Evolutionary conservation across 2,329 filamentous ascomycete genomes (phyloP).

Genomic region (Chrysoporthe deuterocubensis): DNA sequence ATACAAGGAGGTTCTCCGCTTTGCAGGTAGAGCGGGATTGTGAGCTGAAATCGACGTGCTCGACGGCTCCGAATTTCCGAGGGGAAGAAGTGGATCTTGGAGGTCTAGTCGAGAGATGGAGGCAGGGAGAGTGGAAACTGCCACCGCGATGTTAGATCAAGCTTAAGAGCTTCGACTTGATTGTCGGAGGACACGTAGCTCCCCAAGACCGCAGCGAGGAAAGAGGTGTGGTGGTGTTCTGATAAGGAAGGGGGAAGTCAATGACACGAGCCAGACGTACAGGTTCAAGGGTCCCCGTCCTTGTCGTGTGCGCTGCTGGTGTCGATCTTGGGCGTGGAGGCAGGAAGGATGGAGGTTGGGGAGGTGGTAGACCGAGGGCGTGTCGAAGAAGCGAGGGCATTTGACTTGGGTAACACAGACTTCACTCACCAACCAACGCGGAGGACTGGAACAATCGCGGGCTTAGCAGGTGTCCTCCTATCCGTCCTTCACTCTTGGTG

Average conservation of each 20-base stretch:
- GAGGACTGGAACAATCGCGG: neutral
- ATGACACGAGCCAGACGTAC: neutral
- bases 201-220: conserved; percentile 9
- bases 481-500: neutral
- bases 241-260: conserved; percentile 18
- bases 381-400: neutral
- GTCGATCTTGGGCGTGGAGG: neutral
- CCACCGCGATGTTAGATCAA: conserved; percentile 22
- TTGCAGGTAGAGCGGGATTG: conserved; percentile 15
- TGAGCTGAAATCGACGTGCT: conserved; percentile 6
- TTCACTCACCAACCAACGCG: conserved; percentile 1
- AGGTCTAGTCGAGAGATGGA: conserved; percentile 6
- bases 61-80: conserved; percentile 3
- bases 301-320: neutral
- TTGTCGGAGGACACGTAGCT: neutral
- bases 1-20: conserved; percentile 1
- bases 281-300: neutral
- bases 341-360: neutral
- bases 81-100: conserved; percentile 1
- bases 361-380: neutral
- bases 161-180: neutral
- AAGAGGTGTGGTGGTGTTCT: conserved; percentile 10
- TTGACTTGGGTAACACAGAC: conserved; percentile 5
- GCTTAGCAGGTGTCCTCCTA: neutral
- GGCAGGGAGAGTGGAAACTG: conserved; percentile 7